These are phyloP conservation scores for Didymella exigua DNA, from an alignment of 2,329 filamentous ascomycete species.

Conservation along the genomic window DNA sequence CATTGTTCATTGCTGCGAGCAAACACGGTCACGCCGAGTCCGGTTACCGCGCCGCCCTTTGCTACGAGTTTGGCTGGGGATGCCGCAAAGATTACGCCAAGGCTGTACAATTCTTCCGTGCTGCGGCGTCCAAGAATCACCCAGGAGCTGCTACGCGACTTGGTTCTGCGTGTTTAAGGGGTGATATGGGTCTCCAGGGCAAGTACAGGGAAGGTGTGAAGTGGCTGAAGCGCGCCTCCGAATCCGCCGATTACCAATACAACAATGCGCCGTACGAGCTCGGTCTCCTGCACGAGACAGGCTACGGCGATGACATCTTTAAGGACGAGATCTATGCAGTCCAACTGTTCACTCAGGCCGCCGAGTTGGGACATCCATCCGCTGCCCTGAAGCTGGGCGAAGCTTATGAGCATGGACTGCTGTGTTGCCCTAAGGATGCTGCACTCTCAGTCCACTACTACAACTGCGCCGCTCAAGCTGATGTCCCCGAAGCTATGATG, in stretches of 20 bases:
- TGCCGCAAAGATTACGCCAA: conserved; percentile 88
- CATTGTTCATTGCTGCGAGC: conserved; percentile 87
- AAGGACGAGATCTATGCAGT: conserved; percentile 88
- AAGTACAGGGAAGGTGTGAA: conserved; percentile 90
- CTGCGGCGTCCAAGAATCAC: conserved; percentile 89
- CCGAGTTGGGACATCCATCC: conserved; percentile 86
- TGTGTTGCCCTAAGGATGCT: conserved; percentile 87
- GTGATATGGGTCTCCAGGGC: conserved; percentile 83
- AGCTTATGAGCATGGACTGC: conserved; percentile 89
- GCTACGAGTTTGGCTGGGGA: conserved; percentile 98
- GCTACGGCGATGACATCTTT: conserved; percentile 95
- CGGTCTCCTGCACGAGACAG: conserved; percentile 83
- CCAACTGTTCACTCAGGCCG: conserved; percentile 91
- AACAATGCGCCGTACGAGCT: conserved; percentile 92
- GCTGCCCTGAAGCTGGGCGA: conserved; percentile 91
- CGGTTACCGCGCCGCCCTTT: conserved; percentile 88
- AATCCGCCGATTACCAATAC: conserved; percentile 89
- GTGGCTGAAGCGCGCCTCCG: conserved; percentile 92
- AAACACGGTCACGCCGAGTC: conserved; percentile 98
- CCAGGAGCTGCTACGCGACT: conserved; percentile 93
- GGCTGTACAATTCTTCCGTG: conserved; percentile 90
- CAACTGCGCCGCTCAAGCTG: conserved; percentile 84
- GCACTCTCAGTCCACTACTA: conserved; percentile 97
- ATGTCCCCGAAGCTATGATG: conserved; percentile 92
- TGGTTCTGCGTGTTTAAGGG: conserved; percentile 85